phyloP scores from a whole-genome alignment of 176 grass and related monocot genomes.

The Triticum monococcum region DNA sequence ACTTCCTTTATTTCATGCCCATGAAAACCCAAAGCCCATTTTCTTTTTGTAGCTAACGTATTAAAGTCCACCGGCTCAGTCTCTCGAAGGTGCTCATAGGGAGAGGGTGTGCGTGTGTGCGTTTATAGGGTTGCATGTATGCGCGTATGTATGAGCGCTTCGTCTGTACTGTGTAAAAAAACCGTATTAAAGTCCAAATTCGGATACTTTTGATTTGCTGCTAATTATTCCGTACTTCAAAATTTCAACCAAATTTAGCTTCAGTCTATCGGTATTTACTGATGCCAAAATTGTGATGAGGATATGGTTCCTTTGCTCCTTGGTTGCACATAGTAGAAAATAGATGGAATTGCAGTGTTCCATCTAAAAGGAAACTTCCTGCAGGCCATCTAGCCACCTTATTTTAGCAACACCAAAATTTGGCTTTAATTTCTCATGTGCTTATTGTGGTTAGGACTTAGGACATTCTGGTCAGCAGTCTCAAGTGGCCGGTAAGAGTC shows the following conservation, averaged over 20 bases:
- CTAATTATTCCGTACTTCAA: neutral
- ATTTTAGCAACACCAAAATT: neutral
- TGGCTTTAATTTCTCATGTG: neutral
- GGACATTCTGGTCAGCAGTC: conserved; percentile 9
- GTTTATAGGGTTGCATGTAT: too few relatives aligned
- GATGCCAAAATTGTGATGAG: neutral
- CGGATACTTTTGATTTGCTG: neutral
- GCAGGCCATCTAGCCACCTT: too few relatives aligned
- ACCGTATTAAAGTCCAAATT: neutral
- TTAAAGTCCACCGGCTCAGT: neutral
- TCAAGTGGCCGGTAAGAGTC: neutral
- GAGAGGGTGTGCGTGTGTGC: too few relatives aligned
- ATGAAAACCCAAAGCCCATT: neutral
- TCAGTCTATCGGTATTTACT: neutral
- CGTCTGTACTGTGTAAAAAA: too few relatives aligned
- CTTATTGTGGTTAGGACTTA: neutral
- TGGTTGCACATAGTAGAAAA: neutral
- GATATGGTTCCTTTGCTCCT: neutral
- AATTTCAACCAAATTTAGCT: neutral
- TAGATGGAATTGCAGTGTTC: neutral
- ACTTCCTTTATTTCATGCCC: neutral
- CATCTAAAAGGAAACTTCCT: too few relatives aligned
- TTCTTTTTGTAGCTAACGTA: too few relatives aligned
- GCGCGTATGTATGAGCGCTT: too few relatives aligned
- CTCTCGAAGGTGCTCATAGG: too few relatives aligned